Base-by-base conservation (phyloP, 2,329 filamentous ascomycete genomes). In the Piedraia hortae region DNA sequence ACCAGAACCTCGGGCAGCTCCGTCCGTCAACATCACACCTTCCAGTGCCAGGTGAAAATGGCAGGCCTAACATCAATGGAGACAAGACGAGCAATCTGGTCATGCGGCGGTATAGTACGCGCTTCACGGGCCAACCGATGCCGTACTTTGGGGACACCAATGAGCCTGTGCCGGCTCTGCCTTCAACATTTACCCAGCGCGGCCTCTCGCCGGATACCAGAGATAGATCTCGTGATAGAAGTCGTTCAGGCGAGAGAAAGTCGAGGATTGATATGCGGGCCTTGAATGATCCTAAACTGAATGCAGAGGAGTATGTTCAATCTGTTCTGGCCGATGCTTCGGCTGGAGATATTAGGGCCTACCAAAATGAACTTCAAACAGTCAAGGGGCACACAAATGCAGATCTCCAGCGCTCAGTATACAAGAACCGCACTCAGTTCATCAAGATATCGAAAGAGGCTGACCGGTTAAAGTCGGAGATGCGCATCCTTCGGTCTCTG, bases 361-460 rank as follows among this genome's bases (percentile, higher is more conserved):
- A 72, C 42, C 73, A 89, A 41, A 55, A 61, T 21, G 65, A 66
- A 11, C 53, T 91, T 19, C 65, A 66, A 31, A 70, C 69, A 35
- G 55, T 85, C 25, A 82, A 82, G 45, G 59, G 60, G 32, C 63
- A 73, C 25, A 78, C 77, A 5, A 69, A 71, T 4, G 59, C 65
- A 21, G 80, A 93, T 35, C 55, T 97, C 11, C 82, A 93, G 45
- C 75, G 88, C 40, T 93, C 80, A 46, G 72, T 97, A 22, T 82
- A 89, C 47, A 80, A 91, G 45, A 97, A 97, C 46, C 67, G 85
- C 21, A 89, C 77, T 0, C 85, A 93, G 39, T 97, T 97, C 41
- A 93, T 97, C 54, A 89, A 89, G 47, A 93, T 97, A 45, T 91
- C 80, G 43, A 91, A 93, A 47, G 85, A 97, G 50, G 85, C 88